Evolutionary conservation across 2,329 filamentous ascomycete genomes (phyloP).

Genomic region (Harringtonia aguacate): DNA sequence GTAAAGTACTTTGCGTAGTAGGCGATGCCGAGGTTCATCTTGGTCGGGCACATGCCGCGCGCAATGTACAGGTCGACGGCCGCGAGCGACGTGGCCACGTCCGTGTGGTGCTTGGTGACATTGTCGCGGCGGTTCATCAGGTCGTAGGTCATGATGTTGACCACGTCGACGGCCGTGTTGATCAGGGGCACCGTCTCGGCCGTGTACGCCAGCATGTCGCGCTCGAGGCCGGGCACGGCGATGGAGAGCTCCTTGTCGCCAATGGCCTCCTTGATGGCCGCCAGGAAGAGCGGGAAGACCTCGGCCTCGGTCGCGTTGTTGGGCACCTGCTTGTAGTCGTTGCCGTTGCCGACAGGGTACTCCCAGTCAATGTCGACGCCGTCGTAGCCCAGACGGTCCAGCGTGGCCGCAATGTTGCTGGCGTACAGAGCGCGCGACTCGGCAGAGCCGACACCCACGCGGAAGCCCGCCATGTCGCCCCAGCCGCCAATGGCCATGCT

Average conservation of each 20-base stretch:
- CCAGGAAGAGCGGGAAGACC: slow-evolving; percentile 51
- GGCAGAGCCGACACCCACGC: slow-evolving; percentile 33
- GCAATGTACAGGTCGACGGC: slow-evolving; percentile 49
- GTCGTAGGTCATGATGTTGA: slow-evolving; percentile 62
- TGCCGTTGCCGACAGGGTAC: slow-evolving; percentile 55
- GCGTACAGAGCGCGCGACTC: slow-evolving; percentile 40
- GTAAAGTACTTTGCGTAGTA: slow-evolving; percentile 58
- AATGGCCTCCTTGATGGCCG: slow-evolving; percentile 45
- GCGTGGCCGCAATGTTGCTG: slow-evolving; percentile 42
- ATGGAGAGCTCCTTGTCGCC: slow-evolving; percentile 54
- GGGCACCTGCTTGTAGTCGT: slow-evolving; percentile 55
- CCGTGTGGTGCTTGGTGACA: slow-evolving; percentile 53
- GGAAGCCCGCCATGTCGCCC: slow-evolving; percentile 50
- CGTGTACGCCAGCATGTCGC: slow-evolving; percentile 60
- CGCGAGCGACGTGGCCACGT: slow-evolving; percentile 42
- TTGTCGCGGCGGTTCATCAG: slow-evolving; percentile 59
- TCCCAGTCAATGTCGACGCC: slow-evolving; percentile 24
- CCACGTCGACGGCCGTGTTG: slow-evolving; percentile 47
- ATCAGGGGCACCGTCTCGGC: slow-evolving; percentile 46
- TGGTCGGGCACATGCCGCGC: slow-evolving; percentile 37
- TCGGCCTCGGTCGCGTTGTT: slow-evolving; percentile 56
- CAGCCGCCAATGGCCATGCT: slow-evolving; percentile 57
- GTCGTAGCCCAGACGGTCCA: slow-evolving; percentile 46
- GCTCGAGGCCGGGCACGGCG: slow-evolving; percentile 53
- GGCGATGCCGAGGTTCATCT: slow-evolving; percentile 54